These are phyloP conservation scores for Coemansia sp. DNA, from an alignment of 192 early-diverging fungal species.

Conservation along the genomic window DNA sequence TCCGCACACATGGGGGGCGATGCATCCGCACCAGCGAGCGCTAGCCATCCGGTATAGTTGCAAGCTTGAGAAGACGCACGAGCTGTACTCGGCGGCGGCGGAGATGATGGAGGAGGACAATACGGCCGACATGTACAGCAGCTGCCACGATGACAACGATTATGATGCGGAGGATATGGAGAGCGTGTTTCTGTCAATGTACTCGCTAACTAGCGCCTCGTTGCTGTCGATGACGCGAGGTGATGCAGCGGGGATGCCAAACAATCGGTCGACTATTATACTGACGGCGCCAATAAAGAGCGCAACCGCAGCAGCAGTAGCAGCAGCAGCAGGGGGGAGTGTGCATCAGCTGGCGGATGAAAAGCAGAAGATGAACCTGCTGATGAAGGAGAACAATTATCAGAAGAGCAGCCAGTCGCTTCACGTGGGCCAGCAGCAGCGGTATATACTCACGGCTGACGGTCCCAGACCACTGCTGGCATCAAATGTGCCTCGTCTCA, in stretches of 20 bases:
- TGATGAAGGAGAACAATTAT: not conserved
- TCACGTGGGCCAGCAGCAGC: not conserved
- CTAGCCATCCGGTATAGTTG: conserved; percentile 22
- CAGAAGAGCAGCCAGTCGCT: not conserved
- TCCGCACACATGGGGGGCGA: conserved; percentile 14
- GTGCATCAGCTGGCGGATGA: not conserved
- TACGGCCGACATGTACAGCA: not conserved
- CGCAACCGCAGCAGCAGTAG: not conserved
- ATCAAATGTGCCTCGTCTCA: conserved; percentile 12
- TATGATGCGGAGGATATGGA: not conserved
- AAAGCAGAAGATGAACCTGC: not conserved
- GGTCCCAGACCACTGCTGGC: not conserved
- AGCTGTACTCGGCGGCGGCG: conserved; percentile 2
- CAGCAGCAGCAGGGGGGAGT: not conserved
- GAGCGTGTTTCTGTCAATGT: conserved; percentile 20
- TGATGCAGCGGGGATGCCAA: not conserved
- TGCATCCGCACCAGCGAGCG: conserved; percentile 15
- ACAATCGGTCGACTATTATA: not conserved
- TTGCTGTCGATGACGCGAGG: conserved; percentile 16
- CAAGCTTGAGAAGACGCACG: conserved; percentile 17
- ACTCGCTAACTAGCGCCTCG: conserved; percentile 22
- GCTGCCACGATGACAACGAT: not conserved
- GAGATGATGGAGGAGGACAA: conserved; percentile 5
- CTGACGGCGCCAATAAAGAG: not conserved
- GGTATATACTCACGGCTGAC: not conserved